Evolutionary conservation across 169 alveolate species (phyloP).

Genomic region (Perkinsus chesapeaki): DNA sequence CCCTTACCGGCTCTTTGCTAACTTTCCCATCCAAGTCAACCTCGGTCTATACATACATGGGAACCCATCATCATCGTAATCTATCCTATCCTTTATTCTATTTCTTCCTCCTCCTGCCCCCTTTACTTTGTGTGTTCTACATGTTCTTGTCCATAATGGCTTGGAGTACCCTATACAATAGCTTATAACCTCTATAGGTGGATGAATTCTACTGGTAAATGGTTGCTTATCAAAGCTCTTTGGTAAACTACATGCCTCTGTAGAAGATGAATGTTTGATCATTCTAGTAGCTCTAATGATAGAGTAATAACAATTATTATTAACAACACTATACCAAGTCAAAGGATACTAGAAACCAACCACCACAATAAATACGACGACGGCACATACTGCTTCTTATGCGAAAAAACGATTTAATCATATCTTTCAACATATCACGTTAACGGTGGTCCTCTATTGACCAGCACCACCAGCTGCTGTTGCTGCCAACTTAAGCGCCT

Average conservation of each 20-base stretch:
- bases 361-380: not conserved
- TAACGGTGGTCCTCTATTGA: not conserved
- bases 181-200: no score
- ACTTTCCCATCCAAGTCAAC: not conserved
- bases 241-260: no score
- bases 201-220: no score
- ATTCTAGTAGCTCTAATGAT: no score
- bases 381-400: not conserved
- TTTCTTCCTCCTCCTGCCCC: no score
- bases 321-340: not conserved
- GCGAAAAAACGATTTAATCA: not conserved
- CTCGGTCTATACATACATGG: not conserved
- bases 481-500: constrained; percentile 64
- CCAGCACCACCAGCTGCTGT: constrained; percentile 5
- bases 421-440: not conserved
- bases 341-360: not conserved
- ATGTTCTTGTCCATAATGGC: not conserved
- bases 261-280: no score
- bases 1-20: not conserved
- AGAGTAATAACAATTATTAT: not conserved
- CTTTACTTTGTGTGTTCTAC: no score
- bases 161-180: not conserved
- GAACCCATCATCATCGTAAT: not conserved
- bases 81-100: no score
- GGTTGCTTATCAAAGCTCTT: no score